phyloP scores from a whole-genome alignment of 2,329 filamentous ascomycete species.

The Coniochaeta sp. region DNA sequence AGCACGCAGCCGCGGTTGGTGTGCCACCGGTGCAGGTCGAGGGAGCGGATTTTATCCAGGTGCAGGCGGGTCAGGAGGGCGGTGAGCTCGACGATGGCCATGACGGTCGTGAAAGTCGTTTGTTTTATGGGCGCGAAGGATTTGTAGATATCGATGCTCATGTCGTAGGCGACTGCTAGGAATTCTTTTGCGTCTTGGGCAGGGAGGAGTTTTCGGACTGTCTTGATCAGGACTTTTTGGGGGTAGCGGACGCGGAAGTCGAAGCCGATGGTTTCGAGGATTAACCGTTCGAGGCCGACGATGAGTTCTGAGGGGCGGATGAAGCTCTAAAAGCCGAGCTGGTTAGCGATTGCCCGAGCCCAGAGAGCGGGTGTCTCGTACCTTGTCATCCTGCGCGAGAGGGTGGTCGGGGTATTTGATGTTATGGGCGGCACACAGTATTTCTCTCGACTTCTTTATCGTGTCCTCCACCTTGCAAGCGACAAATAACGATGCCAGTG shows the following conservation, averaged over 20 bases:
- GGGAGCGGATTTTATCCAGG: conserved; percentile 38
- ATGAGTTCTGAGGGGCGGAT: conserved; percentile 73
- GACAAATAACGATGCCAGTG: conserved; percentile 80
- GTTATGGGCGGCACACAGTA: conserved; percentile 85
- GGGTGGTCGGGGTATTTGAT: conserved; percentile 63
- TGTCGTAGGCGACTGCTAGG: conserved; percentile 67
- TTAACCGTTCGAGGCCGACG: conserved; percentile 83
- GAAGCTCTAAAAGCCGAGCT: conserved; percentile 35
- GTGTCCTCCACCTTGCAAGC: conserved; percentile 98
- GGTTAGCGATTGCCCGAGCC: neutral
- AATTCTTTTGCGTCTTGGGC: conserved; percentile 46
- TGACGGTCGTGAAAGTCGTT: conserved; percentile 74
- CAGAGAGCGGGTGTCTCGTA: conserved; percentile 31
- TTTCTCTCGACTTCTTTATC: conserved; percentile 90
- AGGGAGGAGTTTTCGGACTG: conserved; percentile 53
- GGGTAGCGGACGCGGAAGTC: conserved; percentile 89
- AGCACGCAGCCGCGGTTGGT: conserved; percentile 41
- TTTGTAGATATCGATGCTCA: conserved; percentile 84
- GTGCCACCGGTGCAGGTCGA: conserved; percentile 41
- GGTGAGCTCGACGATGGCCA: conserved; percentile 76
- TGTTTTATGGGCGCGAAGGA: conserved; percentile 92
- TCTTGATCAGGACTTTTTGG: conserved; percentile 77
- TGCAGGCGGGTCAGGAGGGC: conserved; percentile 57
- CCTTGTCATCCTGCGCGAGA: conserved; percentile 74
- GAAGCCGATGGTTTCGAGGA: conserved; percentile 88